Evolutionary conservation across 768 basidiomycete species (phyloP).

Genomic region (Pleurotus ostreatus): DNA sequence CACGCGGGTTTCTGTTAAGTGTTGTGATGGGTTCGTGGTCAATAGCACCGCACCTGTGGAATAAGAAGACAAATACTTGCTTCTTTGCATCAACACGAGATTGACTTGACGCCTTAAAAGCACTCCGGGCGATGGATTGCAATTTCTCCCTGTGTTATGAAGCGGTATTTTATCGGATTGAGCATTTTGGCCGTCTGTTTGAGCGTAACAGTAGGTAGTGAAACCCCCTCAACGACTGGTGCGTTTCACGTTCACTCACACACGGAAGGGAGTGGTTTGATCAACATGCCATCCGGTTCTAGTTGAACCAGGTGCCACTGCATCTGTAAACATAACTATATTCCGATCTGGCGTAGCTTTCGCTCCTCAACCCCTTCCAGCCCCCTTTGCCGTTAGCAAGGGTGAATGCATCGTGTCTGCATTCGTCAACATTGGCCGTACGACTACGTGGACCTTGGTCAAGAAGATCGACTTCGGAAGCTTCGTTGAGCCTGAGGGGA

Average conservation of each 20-base stretch:
- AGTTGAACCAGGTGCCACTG: background rate
- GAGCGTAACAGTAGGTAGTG: background rate
- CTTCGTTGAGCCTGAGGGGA: conserved; percentile 6
- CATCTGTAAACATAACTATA: background rate
- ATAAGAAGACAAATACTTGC: too few species aligned
- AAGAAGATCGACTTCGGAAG: conserved; percentile 2
- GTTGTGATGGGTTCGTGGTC: too few species aligned
- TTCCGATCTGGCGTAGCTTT: background rate
- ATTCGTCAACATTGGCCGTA: background rate
- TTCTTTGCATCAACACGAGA: too few species aligned
- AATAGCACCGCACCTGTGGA: too few species aligned
- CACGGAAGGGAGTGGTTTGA: too few species aligned
- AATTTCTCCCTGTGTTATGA: too few species aligned
- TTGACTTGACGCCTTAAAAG: too few species aligned
- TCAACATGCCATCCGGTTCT: background rate
- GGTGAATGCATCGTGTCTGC: conserved; percentile 5
- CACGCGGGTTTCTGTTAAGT: too few species aligned
- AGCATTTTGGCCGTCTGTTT: too few species aligned
- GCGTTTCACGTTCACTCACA: background rate
- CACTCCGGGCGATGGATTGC: too few species aligned
- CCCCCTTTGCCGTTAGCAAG: conserved; percentile 1
- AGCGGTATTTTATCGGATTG: too few species aligned
- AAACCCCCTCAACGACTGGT: background rate
- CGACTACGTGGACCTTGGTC: conserved; percentile 1
- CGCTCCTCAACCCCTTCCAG: conserved; percentile 1